A percentile compares a stretch with the other conserved stretches of the same genome.
Evolutionary conservation across 305 asterid genomes (phyloP).

Genomic region (Caryopteris hybrid): DNA sequence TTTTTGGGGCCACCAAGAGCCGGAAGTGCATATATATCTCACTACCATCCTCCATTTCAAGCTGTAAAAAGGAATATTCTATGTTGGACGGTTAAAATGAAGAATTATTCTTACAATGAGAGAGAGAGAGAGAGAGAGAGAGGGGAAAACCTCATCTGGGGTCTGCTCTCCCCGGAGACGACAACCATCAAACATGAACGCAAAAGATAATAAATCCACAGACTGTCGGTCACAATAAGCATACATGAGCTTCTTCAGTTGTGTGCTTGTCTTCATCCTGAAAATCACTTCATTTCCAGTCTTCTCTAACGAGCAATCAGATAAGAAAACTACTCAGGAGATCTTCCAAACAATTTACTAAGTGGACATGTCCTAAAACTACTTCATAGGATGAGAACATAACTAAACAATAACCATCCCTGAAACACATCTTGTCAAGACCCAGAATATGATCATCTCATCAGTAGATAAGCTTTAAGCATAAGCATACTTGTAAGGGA

Average conservation of each 20-base stretch:
- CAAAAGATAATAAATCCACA: slow-evolving; percentile 28
- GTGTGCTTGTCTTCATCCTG: slow-evolving; percentile 40
- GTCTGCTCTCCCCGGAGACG: slow-evolving; percentile 44
- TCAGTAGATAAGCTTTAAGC: neutral
- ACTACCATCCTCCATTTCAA: slow-evolving; percentile 40
- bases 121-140: neutral
- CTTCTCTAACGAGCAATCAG: slow-evolving; percentile 20
- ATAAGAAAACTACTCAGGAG: neutral
- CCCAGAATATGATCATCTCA: neutral
- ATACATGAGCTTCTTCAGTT: slow-evolving; percentile 46
- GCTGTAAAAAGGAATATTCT: neutral
- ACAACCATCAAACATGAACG: slow-evolving; percentile 40
- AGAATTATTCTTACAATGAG: too few relatives aligned
- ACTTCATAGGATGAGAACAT: too few relatives aligned
- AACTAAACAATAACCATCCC: neutral
- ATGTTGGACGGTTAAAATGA: neutral
- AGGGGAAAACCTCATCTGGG: slow-evolving; percentile 37
- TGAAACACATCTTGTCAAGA: neutral
- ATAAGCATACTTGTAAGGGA: too few relatives aligned
- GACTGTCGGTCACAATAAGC: slow-evolving; percentile 43
- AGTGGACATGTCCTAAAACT: neutral
- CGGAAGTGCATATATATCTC: too few relatives aligned
- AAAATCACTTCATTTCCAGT: slow-evolving; percentile 40
- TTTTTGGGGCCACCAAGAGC: too few relatives aligned
- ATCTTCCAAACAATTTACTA: neutral